A percentile compares a stretch with the other conserved stretches of the same genome.
Conservation (phyloP, 2,329 filamentous ascomycete species). For the Cercospora brassicicola region DNA sequence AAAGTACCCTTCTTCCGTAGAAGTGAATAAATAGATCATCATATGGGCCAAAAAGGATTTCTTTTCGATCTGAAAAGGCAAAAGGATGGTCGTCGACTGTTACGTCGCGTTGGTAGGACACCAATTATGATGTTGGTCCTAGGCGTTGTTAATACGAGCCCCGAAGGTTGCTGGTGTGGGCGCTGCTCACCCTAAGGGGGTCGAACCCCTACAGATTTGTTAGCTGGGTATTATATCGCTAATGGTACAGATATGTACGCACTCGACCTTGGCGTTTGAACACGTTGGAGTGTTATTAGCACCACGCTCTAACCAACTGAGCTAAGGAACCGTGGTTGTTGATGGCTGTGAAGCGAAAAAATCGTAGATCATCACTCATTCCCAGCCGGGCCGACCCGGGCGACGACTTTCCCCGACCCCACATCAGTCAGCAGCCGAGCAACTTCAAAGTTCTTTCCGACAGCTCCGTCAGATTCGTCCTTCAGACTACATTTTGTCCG, state of each 20-base stretch:
- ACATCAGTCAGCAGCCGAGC: not conserved
- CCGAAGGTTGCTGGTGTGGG: too few species aligned
- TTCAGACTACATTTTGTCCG: not conserved
- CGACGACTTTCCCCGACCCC: not conserved
- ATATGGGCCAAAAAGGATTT: too few species aligned
- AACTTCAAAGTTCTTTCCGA: not conserved
- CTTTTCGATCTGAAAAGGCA: not conserved
- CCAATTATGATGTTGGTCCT: not conserved
- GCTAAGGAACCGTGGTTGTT: not conserved
- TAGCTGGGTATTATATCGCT: too few species aligned
- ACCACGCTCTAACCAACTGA: slow-evolving; percentile 2
- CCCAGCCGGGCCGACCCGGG: not conserved
- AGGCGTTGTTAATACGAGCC: too few species aligned
- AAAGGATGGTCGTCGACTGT: not conserved
- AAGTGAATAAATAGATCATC: not conserved
- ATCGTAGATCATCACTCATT: not conserved
- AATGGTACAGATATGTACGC: too few species aligned
- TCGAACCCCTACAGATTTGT: not conserved
- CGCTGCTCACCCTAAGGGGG: not conserved
- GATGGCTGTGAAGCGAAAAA: not conserved
- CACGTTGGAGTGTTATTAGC: not conserved
- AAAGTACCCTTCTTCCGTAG: not conserved
- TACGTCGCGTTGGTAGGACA: not conserved
- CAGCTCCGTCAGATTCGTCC: not conserved
- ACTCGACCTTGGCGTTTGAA: not conserved